Conservation (phyloP, 2,329 filamentous ascomycete species). For the Scolecobasidium constrictum region DNA sequence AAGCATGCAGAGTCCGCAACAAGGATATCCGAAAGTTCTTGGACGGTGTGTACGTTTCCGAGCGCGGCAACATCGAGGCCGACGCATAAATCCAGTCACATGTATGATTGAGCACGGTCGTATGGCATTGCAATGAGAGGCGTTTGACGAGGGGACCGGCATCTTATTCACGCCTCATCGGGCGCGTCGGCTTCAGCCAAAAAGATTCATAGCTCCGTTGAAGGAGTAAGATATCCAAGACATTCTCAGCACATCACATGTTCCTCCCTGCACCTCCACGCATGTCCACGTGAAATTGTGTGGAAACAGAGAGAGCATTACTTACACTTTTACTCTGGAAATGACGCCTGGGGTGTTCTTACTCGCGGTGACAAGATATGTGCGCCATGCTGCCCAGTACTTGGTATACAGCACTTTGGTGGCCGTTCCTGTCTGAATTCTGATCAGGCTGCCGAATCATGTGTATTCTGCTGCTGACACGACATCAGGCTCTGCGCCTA, state of each 20-base stretch:
- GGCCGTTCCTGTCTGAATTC: too few species aligned
- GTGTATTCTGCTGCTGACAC: too few species aligned
- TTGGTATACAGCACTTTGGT: too few species aligned
- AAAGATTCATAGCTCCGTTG: not conserved
- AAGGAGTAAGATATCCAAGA: not conserved
- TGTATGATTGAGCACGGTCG: not conserved
- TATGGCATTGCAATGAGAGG: not conserved
- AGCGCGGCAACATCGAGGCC: constrained; percentile 89
- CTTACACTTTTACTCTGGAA: too few species aligned
- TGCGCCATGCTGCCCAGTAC: too few species aligned
- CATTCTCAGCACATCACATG: not conserved
- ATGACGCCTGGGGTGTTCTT: too few species aligned
- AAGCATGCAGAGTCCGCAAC: constrained; percentile 98
- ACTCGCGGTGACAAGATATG: too few species aligned
- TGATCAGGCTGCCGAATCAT: too few species aligned
- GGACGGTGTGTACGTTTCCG: constrained; percentile 99
- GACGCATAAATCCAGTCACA: too few species aligned
- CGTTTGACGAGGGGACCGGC: not conserved
- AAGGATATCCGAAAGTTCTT: constrained; percentile 99
- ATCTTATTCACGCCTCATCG: not conserved
- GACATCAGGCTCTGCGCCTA: too few species aligned
- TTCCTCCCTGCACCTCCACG: not conserved
- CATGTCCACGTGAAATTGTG: too few species aligned
- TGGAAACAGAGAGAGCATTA: too few species aligned
- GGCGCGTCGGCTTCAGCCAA: not conserved